Evolutionary conservation across 441 rosid genomes (phyloP).

Genomic region (Euphorbia schlechtendalii): DNA sequence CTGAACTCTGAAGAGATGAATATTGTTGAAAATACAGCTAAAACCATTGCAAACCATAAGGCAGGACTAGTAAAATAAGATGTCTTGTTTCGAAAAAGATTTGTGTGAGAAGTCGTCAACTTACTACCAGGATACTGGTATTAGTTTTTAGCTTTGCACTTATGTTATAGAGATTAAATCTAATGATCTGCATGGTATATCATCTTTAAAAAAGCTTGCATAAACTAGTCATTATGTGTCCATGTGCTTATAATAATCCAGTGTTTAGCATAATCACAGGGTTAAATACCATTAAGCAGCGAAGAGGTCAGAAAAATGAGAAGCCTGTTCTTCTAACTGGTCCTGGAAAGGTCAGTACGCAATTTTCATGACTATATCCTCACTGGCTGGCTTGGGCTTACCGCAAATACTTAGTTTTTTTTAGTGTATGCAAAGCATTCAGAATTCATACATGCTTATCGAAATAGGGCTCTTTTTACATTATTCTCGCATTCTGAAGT

Average conservation of each 20-base stretch:
- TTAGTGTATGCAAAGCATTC: not conserved
- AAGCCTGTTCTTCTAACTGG: constrained; percentile 78
- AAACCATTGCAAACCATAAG: not conserved
- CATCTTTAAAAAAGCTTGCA: constrained; percentile 6
- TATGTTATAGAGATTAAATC: too few species aligned
- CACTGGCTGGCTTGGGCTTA: not conserved
- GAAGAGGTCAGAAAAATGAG: constrained; percentile 66
- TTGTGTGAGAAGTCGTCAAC: not conserved
- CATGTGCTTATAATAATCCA: not conserved
- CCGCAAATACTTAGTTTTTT: not conserved
- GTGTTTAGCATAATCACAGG: constrained; percentile 35
- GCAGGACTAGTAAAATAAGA: not conserved
- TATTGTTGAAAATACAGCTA: not conserved
- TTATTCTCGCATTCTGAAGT: not conserved
- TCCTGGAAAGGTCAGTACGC: constrained; percentile 76
- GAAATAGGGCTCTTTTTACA: not conserved
- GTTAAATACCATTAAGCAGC: constrained; percentile 71
- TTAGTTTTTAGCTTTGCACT: too few species aligned
- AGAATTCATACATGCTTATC: not conserved
- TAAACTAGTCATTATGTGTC: not conserved
- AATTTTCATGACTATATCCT: not conserved
- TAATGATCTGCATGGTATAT: too few species aligned
- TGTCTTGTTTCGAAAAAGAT: not conserved
- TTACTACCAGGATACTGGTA: not conserved
- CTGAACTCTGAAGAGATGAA: not conserved